These are phyloP conservation scores for Trypanosoma cruzi DNA, from an alignment of 208 protist species.

Conservation along the genomic window DNA sequence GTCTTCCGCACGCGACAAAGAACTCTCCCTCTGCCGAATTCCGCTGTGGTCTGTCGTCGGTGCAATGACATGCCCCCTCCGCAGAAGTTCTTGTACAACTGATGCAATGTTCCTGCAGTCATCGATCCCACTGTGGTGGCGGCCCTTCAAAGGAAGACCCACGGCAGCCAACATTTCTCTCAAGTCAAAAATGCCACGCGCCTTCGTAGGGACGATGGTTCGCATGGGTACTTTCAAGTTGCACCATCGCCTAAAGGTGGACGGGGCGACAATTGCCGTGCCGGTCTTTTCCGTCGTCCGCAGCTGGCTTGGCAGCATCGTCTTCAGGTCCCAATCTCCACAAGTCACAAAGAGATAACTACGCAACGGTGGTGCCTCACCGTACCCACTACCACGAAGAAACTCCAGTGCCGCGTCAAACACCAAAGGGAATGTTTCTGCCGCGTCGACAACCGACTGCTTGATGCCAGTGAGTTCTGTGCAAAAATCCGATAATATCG, in stretches of 20 bases:
- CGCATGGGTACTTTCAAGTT: slow-evolving; percentile 91
- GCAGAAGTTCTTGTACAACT: slow-evolving; percentile 56
- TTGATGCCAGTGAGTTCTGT: slow-evolving; percentile 88
- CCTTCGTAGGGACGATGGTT: background rate
- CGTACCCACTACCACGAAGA: slow-evolving; percentile 44
- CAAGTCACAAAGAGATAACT: slow-evolving; percentile 92
- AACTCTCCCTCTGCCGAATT: slow-evolving; percentile 5
- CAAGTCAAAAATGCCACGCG: slow-evolving; percentile 40
- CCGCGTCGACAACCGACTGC: slow-evolving; percentile 57
- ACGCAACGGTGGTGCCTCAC: slow-evolving; percentile 42
- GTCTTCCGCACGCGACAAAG: background rate
- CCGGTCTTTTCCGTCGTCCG: slow-evolving; percentile 19
- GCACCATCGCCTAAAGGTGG: slow-evolving; percentile 73
- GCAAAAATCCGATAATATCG: slow-evolving; percentile 82
- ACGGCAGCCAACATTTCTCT: slow-evolving; percentile 71
- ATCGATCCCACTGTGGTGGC: slow-evolving; percentile 94
- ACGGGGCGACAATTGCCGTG: slow-evolving; percentile 26
- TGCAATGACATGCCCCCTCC: slow-evolving; percentile 38
- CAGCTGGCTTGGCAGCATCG: slow-evolving; percentile 81
- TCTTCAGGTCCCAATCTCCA: slow-evolving; percentile 94
- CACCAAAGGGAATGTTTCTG: slow-evolving; percentile 64
- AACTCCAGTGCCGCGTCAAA: slow-evolving; percentile 63
- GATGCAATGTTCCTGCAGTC: slow-evolving; percentile 94
- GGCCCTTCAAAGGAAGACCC: slow-evolving; percentile 64
- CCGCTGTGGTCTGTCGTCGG: slow-evolving; percentile 36